phyloP scores from a whole-genome alignment of 805 yeast species.

The Wickerhamomyces rabaulensis region DNA sequence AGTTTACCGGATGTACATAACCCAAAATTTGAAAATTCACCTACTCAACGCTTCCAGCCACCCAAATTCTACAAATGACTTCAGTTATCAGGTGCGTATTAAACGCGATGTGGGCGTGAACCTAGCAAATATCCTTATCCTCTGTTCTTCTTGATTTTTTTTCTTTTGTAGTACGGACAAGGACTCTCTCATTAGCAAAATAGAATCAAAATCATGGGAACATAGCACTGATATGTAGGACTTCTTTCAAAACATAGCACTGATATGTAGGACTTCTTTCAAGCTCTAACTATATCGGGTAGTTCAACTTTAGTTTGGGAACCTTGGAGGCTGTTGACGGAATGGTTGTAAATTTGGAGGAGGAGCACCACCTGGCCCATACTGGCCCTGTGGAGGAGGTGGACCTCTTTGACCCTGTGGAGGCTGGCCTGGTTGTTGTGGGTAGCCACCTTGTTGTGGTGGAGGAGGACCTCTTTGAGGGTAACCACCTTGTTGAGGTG shows the following conservation, averaged over 20 bases:
- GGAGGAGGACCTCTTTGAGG: not conserved
- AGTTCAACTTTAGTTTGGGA: not conserved
- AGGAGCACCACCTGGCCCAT: not conserved
- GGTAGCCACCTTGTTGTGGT: not conserved
- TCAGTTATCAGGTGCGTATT: no score
- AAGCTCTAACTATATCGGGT: not conserved
- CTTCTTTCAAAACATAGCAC: not conserved
- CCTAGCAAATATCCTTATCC: not conserved
- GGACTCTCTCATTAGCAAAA: no score
- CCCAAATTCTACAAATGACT: no score
- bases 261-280: not conserved
- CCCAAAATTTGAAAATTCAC: no score
- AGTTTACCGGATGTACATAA: no score
- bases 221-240: no score
- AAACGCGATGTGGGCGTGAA: not conserved
- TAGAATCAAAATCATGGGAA: no score
- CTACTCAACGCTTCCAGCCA: no score
- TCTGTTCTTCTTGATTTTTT: no score
- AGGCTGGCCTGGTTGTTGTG: not conserved
- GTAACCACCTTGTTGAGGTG: not conserved
- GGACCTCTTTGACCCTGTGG: not conserved
- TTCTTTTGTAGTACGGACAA: no score
- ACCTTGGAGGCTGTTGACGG: not conserved
- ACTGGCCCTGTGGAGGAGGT: slow-evolving; percentile 1
- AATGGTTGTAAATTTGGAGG: not conserved